Base-by-base conservation (phyloP, 129 eudicot genomes). In the Glebionis coronaria region DNA sequence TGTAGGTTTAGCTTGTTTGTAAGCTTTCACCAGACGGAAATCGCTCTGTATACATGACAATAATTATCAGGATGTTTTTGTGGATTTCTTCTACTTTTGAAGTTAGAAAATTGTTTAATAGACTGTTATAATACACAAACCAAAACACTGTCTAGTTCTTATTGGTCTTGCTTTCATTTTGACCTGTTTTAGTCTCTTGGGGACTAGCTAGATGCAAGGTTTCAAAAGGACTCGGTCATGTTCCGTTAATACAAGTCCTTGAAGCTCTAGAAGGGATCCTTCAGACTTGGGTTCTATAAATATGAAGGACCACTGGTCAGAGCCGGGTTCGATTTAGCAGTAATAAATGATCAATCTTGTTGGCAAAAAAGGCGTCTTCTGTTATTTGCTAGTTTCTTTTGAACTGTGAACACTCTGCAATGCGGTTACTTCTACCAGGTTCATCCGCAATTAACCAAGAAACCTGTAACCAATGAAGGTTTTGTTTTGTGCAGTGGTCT, bases 21-120 rank as follows among this genome's bases (percentile, higher is more conserved):
- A 74, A 69, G 78, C 5, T 42, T 45, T 56, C 20, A 53, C 65
- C 47, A 65, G 52, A 72, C 61, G 51, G 53, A 71, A 31, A 58
- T 38, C 55, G 44, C 21, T 81, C 82, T 79, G 72, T 67, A 81
- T 87, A 83, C 79, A 75, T 45, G 77, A 78, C 60, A 70, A 79
- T 76, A 72, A 75, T 70, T 73, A 63, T 78, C 63, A 78, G 71
- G 49, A 15, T 60, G 63, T 59, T 72, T 12, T 64, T 65, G 69
- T 77, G 72, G 55, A 51, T 70, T 46, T 18, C 4, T 55, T 73
- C 28, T 12, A 11, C 11, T 55, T n/a, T 73, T 28, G 38, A 54
- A 12, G 20, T 28, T 29, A 27, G 67, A 63, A 44, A 16, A 53
- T 44, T 18, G 38, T 53, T 63, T 28, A 52, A 63, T 61, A 0